Evolutionary conservation across 805 yeast genomes (phyloP).

Genomic region (Metschnikowia peoriensis): DNA sequence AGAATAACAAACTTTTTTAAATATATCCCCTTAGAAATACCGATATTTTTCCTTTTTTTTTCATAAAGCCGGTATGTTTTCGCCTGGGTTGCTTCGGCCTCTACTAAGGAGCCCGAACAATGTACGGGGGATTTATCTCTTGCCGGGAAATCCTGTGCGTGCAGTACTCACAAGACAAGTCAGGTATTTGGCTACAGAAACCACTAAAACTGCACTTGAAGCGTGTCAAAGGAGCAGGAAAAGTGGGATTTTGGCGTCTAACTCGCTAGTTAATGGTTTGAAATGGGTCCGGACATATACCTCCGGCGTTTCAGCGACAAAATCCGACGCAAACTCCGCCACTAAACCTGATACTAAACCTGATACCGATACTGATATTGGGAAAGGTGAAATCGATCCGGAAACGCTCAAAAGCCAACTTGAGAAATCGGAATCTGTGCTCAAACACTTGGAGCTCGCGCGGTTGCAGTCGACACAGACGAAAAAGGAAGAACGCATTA

Average conservation of each 20-base stretch:
- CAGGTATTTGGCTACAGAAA: background rate
- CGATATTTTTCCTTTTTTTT: too few species aligned
- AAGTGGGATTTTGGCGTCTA: background rate
- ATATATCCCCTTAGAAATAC: background rate
- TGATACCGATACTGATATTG: too few species aligned
- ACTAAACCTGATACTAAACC: too few species aligned
- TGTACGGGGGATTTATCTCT: background rate
- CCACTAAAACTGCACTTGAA: background rate
- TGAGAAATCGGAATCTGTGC: constrained; percentile 8
- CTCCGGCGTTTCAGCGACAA: background rate
- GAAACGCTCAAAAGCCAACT: constrained; percentile 2
- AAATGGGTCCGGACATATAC: background rate
- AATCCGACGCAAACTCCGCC: too few species aligned
- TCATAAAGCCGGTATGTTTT: constrained; percentile 4
- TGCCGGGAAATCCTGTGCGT: background rate
- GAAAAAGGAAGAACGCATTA: constrained; percentile 30
- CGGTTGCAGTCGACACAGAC: constrained; percentile 6
- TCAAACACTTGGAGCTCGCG: constrained; percentile 10
- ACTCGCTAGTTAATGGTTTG: background rate
- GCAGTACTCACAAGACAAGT: background rate
- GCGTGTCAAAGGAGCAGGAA: background rate
- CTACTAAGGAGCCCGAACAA: constrained; percentile 6
- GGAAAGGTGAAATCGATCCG: background rate
- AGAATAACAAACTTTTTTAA: background rate
- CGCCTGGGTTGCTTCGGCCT: constrained; percentile 9